Evolutionary conservation across 768 basidiomycete genomes (phyloP).

Genomic region (Amanita subjunquillea): DNA sequence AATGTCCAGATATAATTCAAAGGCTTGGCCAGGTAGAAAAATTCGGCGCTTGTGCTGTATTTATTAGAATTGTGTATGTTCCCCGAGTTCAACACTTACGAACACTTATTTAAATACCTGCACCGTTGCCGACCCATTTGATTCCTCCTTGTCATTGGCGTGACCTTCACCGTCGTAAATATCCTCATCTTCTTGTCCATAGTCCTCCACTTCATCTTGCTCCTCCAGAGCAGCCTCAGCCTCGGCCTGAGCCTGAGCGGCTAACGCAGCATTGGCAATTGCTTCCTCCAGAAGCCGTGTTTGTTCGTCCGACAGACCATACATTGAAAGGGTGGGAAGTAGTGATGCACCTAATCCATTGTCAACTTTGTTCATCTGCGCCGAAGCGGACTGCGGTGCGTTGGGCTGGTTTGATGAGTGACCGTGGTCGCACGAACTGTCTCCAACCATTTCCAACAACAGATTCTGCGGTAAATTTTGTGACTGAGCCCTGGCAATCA

Average conservation of each 20-base stretch:
- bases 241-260: constrained; percentile 70
- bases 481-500: constrained; percentile 61
- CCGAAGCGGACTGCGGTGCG: neutral
- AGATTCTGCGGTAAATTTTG: constrained; percentile 24
- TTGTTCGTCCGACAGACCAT: constrained; percentile 68
- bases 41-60: constrained; percentile 1
- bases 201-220: constrained; percentile 40
- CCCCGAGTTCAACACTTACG: neutral
- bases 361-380: neutral
- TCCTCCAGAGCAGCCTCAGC: constrained; percentile 71
- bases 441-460: neutral
- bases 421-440: constrained; percentile 6
- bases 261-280: constrained; percentile 63
- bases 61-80: constrained; percentile 4
- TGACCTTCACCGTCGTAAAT: constrained; percentile 30
- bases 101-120: neutral
- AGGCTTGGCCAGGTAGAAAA: neutral
- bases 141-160: constrained; percentile 16
- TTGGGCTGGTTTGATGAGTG: constrained; percentile 4
- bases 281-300: constrained; percentile 59
- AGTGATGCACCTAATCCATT: neutral
- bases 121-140: neutral
- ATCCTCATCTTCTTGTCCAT: constrained; percentile 34
- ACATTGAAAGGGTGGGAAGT: constrained; percentile 44
- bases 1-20: neutral